Percentiles rank a stretch among this genome's conserved stretches.
Conservation (phyloP, 2,329 filamentous ascomycete species). For the Cordyceps tenuipes region DNA sequence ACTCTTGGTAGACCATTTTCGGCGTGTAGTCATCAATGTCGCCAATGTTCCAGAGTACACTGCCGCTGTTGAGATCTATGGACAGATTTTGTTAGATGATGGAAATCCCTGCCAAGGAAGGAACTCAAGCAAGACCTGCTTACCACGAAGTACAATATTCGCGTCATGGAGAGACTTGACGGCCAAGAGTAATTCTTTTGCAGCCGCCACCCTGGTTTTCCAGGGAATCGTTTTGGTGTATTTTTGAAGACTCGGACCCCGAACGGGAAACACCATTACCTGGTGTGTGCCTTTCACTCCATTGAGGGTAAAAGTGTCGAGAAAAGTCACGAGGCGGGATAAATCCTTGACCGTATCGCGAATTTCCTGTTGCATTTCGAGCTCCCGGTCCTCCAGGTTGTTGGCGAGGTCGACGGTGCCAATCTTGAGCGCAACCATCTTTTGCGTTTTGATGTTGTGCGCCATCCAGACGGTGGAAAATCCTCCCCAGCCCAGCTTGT, state of each 20-base stretch:
- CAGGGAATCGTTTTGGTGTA: background rate
- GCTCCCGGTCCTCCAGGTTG: background rate
- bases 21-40: background rate
- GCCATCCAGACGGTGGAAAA: slow-evolving; percentile 38
- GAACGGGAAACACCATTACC: background rate
- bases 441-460: slow-evolving; percentile 4
- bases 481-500: slow-evolving; percentile 34
- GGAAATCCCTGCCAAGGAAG: background rate
- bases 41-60: background rate
- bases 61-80: background rate
- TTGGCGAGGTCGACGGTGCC: slow-evolving; percentile 9
- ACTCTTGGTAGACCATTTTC: background rate
- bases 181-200: background rate
- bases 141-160: background rate
- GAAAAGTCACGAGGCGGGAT: background rate
- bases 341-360: background rate
- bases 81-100: background rate
- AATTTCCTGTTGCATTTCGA: background rate
- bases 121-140: background rate
- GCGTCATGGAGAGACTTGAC: background rate
- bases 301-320: background rate
- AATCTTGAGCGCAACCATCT: slow-evolving; percentile 14
- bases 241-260: background rate
- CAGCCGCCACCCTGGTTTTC: background rate
- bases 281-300: background rate